Percentiles rank a stretch among this genome's conserved stretches.
Evolutionary conservation across 2,329 filamentous ascomycete species (phyloP).

Genomic region (Microdochium trichocladiopsis): DNA sequence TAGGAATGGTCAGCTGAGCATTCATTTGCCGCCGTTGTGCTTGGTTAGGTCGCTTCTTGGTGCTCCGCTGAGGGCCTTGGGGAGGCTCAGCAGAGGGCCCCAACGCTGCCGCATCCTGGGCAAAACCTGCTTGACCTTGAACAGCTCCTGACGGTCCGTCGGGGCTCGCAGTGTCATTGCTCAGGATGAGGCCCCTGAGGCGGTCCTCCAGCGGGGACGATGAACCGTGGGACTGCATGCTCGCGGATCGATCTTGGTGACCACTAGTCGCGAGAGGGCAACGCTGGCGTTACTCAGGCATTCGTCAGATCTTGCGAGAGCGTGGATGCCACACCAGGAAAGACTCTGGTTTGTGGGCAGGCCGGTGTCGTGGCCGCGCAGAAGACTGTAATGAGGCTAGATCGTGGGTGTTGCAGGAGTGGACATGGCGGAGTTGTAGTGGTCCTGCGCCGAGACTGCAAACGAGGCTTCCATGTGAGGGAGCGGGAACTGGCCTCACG

Average conservation of each 20-base stretch:
- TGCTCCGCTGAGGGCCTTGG: slow-evolving; percentile 15
- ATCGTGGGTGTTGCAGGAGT: background rate
- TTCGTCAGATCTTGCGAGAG: too few relatives aligned
- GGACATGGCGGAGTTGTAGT: background rate
- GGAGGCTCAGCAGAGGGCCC: slow-evolving; percentile 5
- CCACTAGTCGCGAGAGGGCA: too few relatives aligned
- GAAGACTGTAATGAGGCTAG: background rate
- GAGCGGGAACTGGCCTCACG: background rate
- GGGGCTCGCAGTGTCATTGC: slow-evolving; percentile 23
- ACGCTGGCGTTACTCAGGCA: too few relatives aligned
- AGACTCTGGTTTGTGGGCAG: background rate
- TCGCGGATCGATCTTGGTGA: background rate
- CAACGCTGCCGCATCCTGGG: too few relatives aligned
- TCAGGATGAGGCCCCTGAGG: slow-evolving; percentile 53
- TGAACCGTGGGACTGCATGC: background rate
- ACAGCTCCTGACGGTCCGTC: slow-evolving; percentile 1
- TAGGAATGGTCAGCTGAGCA: slow-evolving; percentile 47
- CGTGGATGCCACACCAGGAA: background rate
- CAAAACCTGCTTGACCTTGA: too few relatives aligned
- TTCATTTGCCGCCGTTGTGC: slow-evolving; percentile 58
- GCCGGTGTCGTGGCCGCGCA: background rate
- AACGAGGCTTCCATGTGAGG: background rate
- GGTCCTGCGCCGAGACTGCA: background rate
- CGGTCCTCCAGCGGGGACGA: slow-evolving; percentile 41
- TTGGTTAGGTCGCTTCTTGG: slow-evolving; percentile 51